Evolutionary conservation across 163 green algal species (phyloP).

Genomic region (Chloroidium sp.): DNA sequence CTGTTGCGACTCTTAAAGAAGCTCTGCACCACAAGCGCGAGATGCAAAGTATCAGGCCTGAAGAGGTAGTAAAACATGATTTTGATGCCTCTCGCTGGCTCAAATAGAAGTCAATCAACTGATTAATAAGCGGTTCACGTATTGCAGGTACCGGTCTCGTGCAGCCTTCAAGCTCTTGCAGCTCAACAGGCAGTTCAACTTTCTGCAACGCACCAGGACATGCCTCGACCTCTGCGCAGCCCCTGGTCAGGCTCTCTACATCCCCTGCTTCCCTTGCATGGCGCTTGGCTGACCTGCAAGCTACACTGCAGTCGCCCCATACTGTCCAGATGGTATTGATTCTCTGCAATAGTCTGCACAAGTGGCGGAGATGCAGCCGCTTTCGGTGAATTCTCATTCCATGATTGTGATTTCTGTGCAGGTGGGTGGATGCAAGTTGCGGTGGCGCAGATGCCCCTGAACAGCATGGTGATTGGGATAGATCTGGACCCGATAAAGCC

Average conservation of each 20-base stretch:
- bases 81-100: neutral
- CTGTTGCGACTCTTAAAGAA: too few relatives aligned
- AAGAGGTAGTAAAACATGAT: neutral
- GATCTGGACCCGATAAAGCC: constrained; percentile 91
- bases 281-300: too few relatives aligned
- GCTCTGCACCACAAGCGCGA: too few relatives aligned
- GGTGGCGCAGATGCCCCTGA: constrained; percentile 86
- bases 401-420: neutral
- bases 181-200: constrained; percentile 94
- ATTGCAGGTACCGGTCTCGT: constrained; percentile 85
- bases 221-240: constrained; percentile 94
- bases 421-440: constrained; percentile 80
- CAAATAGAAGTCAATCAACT: too few relatives aligned
- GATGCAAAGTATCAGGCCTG: neutral
- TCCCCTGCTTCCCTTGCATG: too few relatives aligned
- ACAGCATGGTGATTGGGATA: constrained; percentile 82
- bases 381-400: too few relatives aligned
- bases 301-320: too few relatives aligned
- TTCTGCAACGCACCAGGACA: constrained; percentile 65
- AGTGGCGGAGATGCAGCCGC: too few relatives aligned
- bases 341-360: too few relatives aligned
- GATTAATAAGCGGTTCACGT: too few relatives aligned
- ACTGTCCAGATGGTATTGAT: too few relatives aligned
- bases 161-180: constrained; percentile 99
- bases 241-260: constrained; percentile 46